Base-by-base conservation (phyloP, 179 eudicot species). In the Corrigiola litoralis region DNA sequence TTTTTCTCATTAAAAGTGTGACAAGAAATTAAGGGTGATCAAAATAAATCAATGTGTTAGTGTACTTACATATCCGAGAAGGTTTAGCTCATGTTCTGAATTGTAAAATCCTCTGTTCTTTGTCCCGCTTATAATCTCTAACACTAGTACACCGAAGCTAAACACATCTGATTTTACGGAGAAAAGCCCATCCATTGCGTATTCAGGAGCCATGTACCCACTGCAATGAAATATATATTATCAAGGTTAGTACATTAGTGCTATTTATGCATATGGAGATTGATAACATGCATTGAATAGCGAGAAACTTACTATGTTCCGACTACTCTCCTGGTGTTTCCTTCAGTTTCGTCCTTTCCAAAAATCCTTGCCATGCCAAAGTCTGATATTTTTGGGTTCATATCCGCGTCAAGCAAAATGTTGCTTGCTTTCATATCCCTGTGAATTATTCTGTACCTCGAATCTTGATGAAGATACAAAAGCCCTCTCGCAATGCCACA, bases 331-430 rank as follows among this genome's bases (percentile, higher is more conserved):
- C 78, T 72, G 9, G 83, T 79, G 47, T 69, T 79, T 52, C 73
- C 79, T 62, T 79, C 83, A 2, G 73, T 75, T 58, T 79, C 78
- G 29, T 79, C 83, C 31, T 72, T 80, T 32, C 80, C 80, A 23
- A 80, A 80, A 52, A 76, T 80, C n/a, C 80, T 69, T 13, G 83
- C 83, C 80, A 80, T 73, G 40, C 83, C 83, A 16, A 80, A 80
- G 70, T 80, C 83, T 11, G 83, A 80, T 17, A 80, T 80, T 45
- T 80, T 80, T 0, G 83, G 83, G 41, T 69, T 80, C 83, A 80
- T 76, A 51, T 69, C 75, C 25, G 57, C 56, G 21, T 80, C 83
- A 1, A 80, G 78, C 56, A 80, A 63, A 20, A 80, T 47, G 32
- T 80, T 80, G 75, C 83, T 76, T 8, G 80, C 83, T 73, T 80